A percentile compares a stretch with the other conserved stretches of the same genome.
Evolutionary conservation across 2,329 filamentous ascomycete genomes (phyloP).

Genomic region (Beauveria medogensis): DNA sequence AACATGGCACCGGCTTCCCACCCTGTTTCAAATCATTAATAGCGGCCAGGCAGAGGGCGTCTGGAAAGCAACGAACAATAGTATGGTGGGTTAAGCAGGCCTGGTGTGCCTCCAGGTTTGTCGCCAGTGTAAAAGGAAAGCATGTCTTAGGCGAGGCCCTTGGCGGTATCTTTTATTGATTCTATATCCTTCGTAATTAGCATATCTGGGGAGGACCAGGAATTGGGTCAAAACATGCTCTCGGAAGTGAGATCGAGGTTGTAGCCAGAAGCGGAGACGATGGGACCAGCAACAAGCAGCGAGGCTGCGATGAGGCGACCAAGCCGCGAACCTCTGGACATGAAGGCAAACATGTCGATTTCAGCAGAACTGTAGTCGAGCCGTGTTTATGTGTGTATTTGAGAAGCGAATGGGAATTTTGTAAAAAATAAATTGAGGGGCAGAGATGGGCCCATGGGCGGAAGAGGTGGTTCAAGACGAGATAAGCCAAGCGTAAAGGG

Average conservation of each 20-base stretch:
- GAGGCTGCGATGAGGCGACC: neutral
- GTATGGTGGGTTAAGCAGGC: conserved; percentile 44
- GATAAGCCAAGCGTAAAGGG: neutral
- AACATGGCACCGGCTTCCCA: conserved; percentile 71
- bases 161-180: conserved; percentile 41
- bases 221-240: neutral
- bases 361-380: neutral
- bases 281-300: neutral
- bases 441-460: neutral
- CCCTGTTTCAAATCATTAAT: conserved; percentile 27
- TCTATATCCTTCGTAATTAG: conserved; percentile 25
- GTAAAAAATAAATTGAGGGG: neutral
- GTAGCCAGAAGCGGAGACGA: conserved; percentile 3
- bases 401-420: neutral
- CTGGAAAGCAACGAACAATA: conserved; percentile 42
- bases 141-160: conserved; percentile 44
- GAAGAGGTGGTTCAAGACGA: neutral
- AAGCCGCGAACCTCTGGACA: neutral
- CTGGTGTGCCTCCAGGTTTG: conserved; percentile 41
- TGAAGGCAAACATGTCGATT: neutral
- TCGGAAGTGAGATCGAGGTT: neutral
- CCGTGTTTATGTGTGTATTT: neutral
- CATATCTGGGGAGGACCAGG: no score
- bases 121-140: conserved; percentile 36
- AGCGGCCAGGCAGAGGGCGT: conserved; percentile 22